These are phyloP conservation scores for Candida railenensis DNA, from an alignment of 805 yeast species.

Conservation along the genomic window DNA sequence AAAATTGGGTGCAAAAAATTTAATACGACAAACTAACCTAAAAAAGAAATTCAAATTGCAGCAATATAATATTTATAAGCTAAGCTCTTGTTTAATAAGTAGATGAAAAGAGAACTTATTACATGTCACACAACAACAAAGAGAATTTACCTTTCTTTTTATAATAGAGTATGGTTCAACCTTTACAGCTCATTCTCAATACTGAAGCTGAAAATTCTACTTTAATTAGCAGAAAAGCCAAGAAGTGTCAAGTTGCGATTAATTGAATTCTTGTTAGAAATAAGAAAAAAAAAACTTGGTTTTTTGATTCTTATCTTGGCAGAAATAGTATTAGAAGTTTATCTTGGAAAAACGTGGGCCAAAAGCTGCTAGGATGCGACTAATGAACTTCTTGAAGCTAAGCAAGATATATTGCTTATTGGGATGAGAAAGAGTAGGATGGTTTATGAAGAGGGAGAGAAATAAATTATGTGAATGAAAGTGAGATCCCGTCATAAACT, in stretches of 20 bases:
- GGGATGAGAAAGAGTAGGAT: too few relatives aligned
- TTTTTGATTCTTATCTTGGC: neutral
- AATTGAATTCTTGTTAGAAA: neutral
- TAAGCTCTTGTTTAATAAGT: too few relatives aligned
- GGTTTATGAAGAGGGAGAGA: too few relatives aligned
- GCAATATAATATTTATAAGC: neutral
- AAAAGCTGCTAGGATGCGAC: too few relatives aligned
- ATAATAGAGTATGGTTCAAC: neutral
- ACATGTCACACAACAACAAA: neutral
- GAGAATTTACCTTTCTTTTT: neutral
- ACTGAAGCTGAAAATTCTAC: neutral
- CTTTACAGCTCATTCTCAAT: neutral
- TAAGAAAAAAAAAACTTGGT: neutral
- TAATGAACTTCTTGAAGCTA: too few relatives aligned
- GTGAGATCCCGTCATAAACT: too few relatives aligned
- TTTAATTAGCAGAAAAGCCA: neutral
- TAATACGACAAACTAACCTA: neutral
- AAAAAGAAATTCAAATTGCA: neutral
- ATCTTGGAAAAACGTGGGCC: neutral
- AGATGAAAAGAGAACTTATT: neutral
- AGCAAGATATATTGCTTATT: too few relatives aligned
- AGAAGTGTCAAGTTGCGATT: neutral
- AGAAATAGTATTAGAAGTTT: neutral
- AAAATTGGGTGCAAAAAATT: neutral
- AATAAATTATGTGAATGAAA: too few relatives aligned